These are phyloP conservation scores for Ceratocystis colombiana DNA, from an alignment of 2,329 filamentous ascomycete species.

Conservation along the genomic window DNA sequence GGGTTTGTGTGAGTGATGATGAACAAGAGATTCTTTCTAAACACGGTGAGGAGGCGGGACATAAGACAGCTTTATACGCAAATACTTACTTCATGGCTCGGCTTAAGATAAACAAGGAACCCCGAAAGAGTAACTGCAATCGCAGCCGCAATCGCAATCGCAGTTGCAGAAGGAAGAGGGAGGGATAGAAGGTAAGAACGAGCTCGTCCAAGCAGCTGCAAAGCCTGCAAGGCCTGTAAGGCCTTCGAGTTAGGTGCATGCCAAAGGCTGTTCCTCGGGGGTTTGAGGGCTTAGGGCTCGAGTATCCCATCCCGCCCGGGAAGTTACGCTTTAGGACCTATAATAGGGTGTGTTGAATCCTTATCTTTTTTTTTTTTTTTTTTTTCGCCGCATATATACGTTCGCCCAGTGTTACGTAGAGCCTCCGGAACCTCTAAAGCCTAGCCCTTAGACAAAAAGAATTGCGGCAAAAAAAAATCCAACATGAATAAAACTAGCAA, in stretches of 20 bases:
- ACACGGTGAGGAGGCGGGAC: background rate
- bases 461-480: background rate
- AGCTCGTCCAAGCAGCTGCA: too few relatives aligned
- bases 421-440: background rate
- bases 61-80: slow-evolving; percentile 19
- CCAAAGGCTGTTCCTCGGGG: slow-evolving; percentile 9
- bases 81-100: background rate
- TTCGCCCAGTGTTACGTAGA: background rate
- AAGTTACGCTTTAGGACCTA: slow-evolving; percentile 11
- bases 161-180: background rate
- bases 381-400: slow-evolving; percentile 1
- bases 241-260: background rate
- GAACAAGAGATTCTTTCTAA: background rate
- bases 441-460: background rate
- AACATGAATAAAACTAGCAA: background rate
- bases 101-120: slow-evolving; percentile 7
- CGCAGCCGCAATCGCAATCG: slow-evolving; percentile 1
- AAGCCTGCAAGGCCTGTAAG: too few relatives aligned
- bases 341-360: background rate
- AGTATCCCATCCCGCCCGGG: slow-evolving; percentile 1
- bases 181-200: too few relatives aligned
- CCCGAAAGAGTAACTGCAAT: slow-evolving; percentile 9
- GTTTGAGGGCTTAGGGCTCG: background rate
- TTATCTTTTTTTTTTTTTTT: slow-evolving; percentile 3
- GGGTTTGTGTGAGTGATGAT: background rate